phyloP scores from a whole-genome alignment of 2,329 filamentous ascomycete species.

The Aureobasidium zeae region DNA sequence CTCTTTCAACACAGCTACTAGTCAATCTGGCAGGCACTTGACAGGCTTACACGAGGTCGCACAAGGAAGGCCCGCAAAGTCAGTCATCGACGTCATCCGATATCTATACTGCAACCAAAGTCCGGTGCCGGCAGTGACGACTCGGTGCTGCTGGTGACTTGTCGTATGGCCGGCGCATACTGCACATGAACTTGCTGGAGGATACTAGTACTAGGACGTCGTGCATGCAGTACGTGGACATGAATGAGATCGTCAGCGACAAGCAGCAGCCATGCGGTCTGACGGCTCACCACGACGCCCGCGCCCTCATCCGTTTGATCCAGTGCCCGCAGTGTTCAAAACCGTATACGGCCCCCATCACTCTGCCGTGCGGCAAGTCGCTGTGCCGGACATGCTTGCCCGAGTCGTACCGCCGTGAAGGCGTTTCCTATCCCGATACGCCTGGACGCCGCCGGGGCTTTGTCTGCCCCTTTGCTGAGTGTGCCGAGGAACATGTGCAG shows the following conservation, averaged over 20 bases:
- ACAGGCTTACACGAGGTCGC: not conserved
- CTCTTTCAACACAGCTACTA: no score
- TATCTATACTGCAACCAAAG: no score
- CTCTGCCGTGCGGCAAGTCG: conserved; percentile 71
- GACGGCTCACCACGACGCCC: conserved; percentile 46
- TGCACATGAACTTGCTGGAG: conserved; percentile 14
- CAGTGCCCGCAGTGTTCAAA: conserved; percentile 68
- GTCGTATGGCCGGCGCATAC: not conserved
- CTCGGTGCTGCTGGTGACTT: no score
- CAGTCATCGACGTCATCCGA: conserved; percentile 14
- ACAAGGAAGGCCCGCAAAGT: no score
- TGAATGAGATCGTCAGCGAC: conserved; percentile 29
- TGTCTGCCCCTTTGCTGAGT: conserved; percentile 60
- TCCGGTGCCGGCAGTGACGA: no score
- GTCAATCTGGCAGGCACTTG: not conserved
- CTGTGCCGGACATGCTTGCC: conserved; percentile 71
- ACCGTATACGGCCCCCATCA: conserved; percentile 59
- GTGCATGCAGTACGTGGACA: conserved; percentile 28
- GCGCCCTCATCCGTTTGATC: conserved; percentile 60
- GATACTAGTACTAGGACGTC: conserved; percentile 3
- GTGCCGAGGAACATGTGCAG: conserved; percentile 61
- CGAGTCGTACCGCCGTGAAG: conserved; percentile 50
- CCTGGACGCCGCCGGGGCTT: conserved; percentile 61
- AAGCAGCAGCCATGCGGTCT: conserved; percentile 32
- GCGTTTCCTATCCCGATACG: conserved; percentile 68